These are phyloP conservation scores for Aspergillus spinulosporus DNA, from an alignment of 2,329 filamentous ascomycete species.

Conservation along the genomic window DNA sequence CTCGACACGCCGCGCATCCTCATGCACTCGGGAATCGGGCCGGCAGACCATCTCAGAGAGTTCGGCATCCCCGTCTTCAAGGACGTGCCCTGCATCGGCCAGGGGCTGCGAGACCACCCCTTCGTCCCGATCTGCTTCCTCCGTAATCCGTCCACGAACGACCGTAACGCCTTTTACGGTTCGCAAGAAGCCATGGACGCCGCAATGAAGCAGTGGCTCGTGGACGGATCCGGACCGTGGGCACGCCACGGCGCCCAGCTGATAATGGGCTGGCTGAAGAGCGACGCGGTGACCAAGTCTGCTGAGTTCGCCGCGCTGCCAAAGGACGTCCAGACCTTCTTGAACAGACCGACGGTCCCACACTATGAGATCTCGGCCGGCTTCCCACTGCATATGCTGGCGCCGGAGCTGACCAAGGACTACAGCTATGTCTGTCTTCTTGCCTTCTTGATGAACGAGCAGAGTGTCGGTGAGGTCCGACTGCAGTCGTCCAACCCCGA, in stretches of 20 bases:
- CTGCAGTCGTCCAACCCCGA: constrained; percentile 56
- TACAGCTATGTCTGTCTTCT: constrained; percentile 48
- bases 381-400: constrained; percentile 45
- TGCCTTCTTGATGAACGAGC: constrained; percentile 56
- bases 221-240: constrained; percentile 43
- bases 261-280: constrained; percentile 45
- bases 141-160: constrained; percentile 44
- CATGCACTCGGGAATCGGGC: constrained; percentile 53
- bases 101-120: constrained; percentile 49
- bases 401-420: constrained; percentile 41
- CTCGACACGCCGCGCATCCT: constrained; percentile 46
- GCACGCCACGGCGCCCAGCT: constrained; percentile 41
- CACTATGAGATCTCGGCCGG: constrained; percentile 58
- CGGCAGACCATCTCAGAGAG: constrained; percentile 41
- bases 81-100: constrained; percentile 45
- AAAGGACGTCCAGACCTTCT: constrained; percentile 42
- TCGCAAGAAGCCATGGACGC: constrained; percentile 44
- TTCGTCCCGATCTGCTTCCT: constrained; percentile 37
- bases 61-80: constrained; percentile 46
- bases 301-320: constrained; percentile 56
- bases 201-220: constrained; percentile 52
- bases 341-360: constrained; percentile 55
- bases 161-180: constrained; percentile 50
- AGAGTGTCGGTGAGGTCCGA: constrained; percentile 53
- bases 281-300: constrained; percentile 41